A percentile compares a stretch with the other conserved stretches of the same genome.
Evolutionary conservation across 1,284 basidiomycete species (phyloP).

Genomic region (Cryptococcus jaspeensis): DNA sequence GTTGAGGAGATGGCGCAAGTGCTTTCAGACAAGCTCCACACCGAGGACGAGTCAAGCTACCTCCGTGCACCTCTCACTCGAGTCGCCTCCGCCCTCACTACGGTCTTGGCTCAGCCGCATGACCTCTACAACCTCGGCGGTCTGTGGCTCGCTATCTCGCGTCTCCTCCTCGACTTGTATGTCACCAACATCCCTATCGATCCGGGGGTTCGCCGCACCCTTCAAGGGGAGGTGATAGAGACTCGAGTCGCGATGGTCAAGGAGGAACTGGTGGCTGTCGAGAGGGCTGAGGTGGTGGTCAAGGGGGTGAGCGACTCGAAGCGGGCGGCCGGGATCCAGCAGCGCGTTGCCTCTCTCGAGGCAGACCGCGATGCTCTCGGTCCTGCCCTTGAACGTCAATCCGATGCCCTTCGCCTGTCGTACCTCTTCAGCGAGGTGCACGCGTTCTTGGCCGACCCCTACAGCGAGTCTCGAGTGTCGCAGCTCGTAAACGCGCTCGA

Average conservation of each 20-base stretch:
- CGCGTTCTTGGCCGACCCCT: conserved; percentile 59
- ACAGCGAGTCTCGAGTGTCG: conserved; percentile 31
- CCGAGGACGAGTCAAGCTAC: conserved; percentile 4
- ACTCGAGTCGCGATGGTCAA: conserved; percentile 56
- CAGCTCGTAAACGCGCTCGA: conserved; percentile 38
- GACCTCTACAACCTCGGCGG: conserved; percentile 35
- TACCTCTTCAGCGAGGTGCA: conserved; percentile 79
- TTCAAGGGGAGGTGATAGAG: conserved; percentile 57
- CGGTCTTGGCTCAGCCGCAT: neutral
- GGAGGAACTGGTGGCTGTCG: conserved; percentile 62
- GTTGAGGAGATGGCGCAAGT: neutral
- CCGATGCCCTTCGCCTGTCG: conserved; percentile 63
- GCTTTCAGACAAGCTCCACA: neutral
- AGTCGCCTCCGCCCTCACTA: conserved; percentile 13
- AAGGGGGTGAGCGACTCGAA: conserved; percentile 64
- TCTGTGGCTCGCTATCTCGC: conserved; percentile 65
- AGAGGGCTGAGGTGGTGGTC: conserved; percentile 59
- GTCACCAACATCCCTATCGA: conserved; percentile 86
- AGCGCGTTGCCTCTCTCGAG: conserved; percentile 44
- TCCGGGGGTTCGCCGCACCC: conserved; percentile 70
- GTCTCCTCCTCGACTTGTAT: conserved; percentile 57
- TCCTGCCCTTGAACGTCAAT: conserved; percentile 42
- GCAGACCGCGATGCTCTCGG: conserved; percentile 35
- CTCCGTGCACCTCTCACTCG: conserved; percentile 12
- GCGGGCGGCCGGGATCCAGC: conserved; percentile 48